Base-by-base conservation (phyloP, 495 filamentous ascomycete species). In the Echria macrotheca region DNA sequence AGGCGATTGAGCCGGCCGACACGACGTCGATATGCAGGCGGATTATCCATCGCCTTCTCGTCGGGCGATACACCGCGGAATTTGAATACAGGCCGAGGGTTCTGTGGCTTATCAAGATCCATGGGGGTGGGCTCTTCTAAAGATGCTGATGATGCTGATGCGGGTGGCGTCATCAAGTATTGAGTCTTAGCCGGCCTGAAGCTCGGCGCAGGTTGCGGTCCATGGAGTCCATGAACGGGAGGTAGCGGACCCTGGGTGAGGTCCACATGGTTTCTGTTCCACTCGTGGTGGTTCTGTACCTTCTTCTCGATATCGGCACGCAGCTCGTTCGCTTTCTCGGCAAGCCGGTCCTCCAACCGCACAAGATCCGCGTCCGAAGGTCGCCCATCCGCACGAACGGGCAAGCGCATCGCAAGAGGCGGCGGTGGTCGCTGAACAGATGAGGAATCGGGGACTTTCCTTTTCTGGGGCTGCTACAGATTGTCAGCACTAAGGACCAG, bases 241-340 rank as follows among this genome's bases (percentile, higher is more conserved):
- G 86, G 85, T 25, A 94, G 73, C 25, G 91, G 90, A 40, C 83
- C 82, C 58, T 79, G 77, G 38, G 91, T 96, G 57, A 87, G 66
- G 65, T 97, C 93, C 43, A 89, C 73, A 71, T 85, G 88, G 50
- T 83, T 82, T 59, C 81, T 72, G 71, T 94, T 95, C 87, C 89
- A 94, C 58, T 84, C 83, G 57, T 82, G 78, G 69, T 95, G 90
- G 67, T 89, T 86, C 55, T 81, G 69, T 53, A 89, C 78, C 66
- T 90, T 89, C 55, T 79, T 72, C 56, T 90, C 85, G 59, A 96
- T 87, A 57, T 89, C 86, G 59, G 71, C 70, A 49, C 83, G 72
- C 52, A 95, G 82, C 39, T 82, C 76, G 54, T 86, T 89, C 58
- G 93, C 85, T 60, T 88, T 88, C 63, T 96, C 87, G 19, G 84